Base-by-base conservation (phyloP, 805 yeast species). In the Cyberlindnera mississippiensis region DNA sequence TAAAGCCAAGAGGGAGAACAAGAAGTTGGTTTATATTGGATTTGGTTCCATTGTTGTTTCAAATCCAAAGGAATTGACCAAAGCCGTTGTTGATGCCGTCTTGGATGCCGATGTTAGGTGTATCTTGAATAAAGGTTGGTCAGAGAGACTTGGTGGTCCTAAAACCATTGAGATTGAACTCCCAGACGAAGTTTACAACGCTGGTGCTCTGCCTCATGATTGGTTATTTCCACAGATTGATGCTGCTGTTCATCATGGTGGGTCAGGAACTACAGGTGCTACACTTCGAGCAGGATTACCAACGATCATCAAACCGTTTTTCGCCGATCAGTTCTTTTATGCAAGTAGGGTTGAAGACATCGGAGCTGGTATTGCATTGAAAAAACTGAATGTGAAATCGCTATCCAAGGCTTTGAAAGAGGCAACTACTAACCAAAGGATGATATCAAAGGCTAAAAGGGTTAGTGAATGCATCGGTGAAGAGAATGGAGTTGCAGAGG, bases 171-270 rank as follows among this genome's bases (percentile, higher is more conserved):
- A 73, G 51, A 51, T 73, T 42, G 45, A 52, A 39, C 63, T 87
- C 12, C 96, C 96, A 1, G 65, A 68, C 0, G 80, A 79, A 51
- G 74, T 91, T 2, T 85, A 66, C 57, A 79, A 78, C 49, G 67
- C 86, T 6, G 93, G 93, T 2, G 59, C 81, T 9, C 70, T 86
- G 12, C 96, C 96, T 0, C 98, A 91, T 59, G 96, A 89, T 58
- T 91, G 98, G 98, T 66, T 91, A 28, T 91, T 91, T 63, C 84
- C 91, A 0, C 79, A 77, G 46, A 69, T 91, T 33, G 96, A 91
- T 63, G 96, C 91, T 0, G 96, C 96, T 0, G 96, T 91, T 4
- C 98, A 91, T 59, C 98, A 91, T 60, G 98, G 98, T 30, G 98
- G 98, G 0, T 83, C 96, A 0, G 98, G 98, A 2, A 87, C 97